phyloP scores from a whole-genome alignment of 2,329 filamentous ascomycete species.

The Monilinia laxa region DNA sequence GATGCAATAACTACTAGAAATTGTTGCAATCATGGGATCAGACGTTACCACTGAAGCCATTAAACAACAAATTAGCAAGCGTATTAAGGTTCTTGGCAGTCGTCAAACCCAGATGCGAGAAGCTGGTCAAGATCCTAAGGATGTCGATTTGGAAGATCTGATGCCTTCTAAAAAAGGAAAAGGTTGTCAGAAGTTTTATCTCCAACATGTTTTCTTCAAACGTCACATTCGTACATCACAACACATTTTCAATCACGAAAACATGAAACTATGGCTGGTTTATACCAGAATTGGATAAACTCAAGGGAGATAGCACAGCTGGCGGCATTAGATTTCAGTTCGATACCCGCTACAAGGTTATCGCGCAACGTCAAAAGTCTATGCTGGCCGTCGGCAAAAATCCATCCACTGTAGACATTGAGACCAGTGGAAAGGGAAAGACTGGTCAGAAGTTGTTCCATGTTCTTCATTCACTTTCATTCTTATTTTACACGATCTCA shows the following conservation, averaged over 20 bases:
- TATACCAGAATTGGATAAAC: conserved; percentile 17
- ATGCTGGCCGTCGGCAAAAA: conserved; percentile 47
- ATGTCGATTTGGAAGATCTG: conserved; percentile 30
- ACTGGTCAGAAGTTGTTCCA: conserved; percentile 2
- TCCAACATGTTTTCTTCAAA: not conserved
- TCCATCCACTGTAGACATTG: not conserved
- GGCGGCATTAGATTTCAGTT: conserved; percentile 33
- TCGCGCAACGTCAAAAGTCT: conserved; percentile 50
- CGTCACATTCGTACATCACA: not conserved
- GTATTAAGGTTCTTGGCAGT: conserved; percentile 53
- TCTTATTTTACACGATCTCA: not conserved
- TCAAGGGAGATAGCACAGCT: conserved; percentile 29
- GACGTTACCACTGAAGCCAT: conserved; percentile 32
- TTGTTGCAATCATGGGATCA: conserved; percentile 31
- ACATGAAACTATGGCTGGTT: conserved; percentile 5
- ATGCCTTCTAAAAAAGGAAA: conserved; percentile 22
- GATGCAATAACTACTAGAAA: conserved; percentile 17
- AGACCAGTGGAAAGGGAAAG: conserved; percentile 19
- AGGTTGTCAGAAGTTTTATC: conserved; percentile 2
- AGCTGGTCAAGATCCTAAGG: conserved; percentile 46
- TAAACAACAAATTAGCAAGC: conserved; percentile 32
- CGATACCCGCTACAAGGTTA: conserved; percentile 47
- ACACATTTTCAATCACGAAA: not conserved
- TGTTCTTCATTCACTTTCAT: not conserved
- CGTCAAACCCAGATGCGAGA: conserved; percentile 48